phyloP scores from a whole-genome alignment of 768 basidiomycete genomes.

The Termitomyces sp. region DNA sequence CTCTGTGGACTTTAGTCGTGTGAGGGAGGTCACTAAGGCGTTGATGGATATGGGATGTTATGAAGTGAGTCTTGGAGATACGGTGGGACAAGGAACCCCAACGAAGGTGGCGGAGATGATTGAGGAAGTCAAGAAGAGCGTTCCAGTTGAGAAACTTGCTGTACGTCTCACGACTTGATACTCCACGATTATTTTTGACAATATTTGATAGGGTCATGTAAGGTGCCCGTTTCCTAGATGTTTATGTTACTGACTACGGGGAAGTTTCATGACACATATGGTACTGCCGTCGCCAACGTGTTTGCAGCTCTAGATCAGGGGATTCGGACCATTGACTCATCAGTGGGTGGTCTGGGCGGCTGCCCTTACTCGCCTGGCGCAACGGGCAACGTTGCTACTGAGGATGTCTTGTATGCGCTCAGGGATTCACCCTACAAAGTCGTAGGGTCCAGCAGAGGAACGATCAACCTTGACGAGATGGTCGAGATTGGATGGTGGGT shows the following conservation, averaged over 20 bases:
- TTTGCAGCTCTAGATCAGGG: conserved; percentile 69
- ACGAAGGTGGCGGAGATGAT: conserved; percentile 63
- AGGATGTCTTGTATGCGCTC: conserved; percentile 86
- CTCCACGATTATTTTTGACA: background rate
- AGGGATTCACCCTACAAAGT: conserved; percentile 58
- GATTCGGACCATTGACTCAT: conserved; percentile 77
- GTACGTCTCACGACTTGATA: conserved; percentile 31
- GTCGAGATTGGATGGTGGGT: conserved; percentile 85
- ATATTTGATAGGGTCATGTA: conserved; percentile 1
- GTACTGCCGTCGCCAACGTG: conserved; percentile 77
- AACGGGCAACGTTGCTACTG: conserved; percentile 92
- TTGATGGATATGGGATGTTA: conserved; percentile 91
- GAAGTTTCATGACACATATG: conserved; percentile 90
- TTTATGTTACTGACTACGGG: background rate
- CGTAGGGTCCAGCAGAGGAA: conserved; percentile 34
- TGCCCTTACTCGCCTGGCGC: conserved; percentile 97
- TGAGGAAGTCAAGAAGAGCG: conserved; percentile 58
- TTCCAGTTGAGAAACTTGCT: conserved; percentile 69
- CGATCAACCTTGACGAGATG: conserved; percentile 61
- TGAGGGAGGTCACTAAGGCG: conserved; percentile 66
- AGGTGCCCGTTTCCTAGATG: background rate
- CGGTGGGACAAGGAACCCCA: conserved; percentile 84
- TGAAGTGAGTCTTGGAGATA: conserved; percentile 90
- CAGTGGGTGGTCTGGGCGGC: conserved; percentile 88
- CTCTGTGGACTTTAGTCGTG: conserved; percentile 55